Evolutionary conservation across 1,284 basidiomycete species (phyloP), one percentile per base, ranked within the genome.

Genomic region (Fomitopsis pinicola): DNA sequence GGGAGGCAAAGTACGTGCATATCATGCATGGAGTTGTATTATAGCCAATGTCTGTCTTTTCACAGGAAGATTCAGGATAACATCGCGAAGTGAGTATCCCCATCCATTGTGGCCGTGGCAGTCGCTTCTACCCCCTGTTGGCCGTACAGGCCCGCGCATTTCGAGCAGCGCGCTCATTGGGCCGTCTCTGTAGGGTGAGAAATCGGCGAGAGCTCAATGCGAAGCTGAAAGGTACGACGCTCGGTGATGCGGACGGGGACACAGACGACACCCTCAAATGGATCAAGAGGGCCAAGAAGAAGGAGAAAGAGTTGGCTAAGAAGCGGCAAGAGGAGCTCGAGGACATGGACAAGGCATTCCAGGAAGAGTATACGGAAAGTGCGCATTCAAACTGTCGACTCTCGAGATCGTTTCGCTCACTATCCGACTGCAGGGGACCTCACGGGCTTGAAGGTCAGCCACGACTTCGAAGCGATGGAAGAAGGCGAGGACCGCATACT

Each of bases 401-500:
- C 28, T 8, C 12, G 33, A 35, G 5, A 22, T 22, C 30, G 30
- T 35, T 52, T 30, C 26, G 33, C 26, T 53, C 26, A 17, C 19
- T 17, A 33, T 36, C 10, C 1, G 30, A 22, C 15, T 22, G 48
- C 63, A 92, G 89, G 84, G 80, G 97, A 98, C 76, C 85, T 99
- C 63, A 85, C 82, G 61, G 97, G 97, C 48, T 78, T 99, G 63
- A 97, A 97, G 82, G 97, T 99, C 71, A 90, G 85, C 76, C 97
- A 99, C 78, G 94, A 94, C 79, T 87, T 97, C 62, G 92, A 97
- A 62, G 91, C 85, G 63, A 83, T 98, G 75, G 90, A 89, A 62
- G 94, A 95, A 73, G 97, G 97, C 67, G 92, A 97, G 75, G 95
- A 94, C 67, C 87, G 89, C 64, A 93, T 99, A 78, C 88, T 99